Evolutionary conservation across 2,329 filamentous ascomycete species (phyloP).

Genomic region (Aspergillus costaricaensis): DNA sequence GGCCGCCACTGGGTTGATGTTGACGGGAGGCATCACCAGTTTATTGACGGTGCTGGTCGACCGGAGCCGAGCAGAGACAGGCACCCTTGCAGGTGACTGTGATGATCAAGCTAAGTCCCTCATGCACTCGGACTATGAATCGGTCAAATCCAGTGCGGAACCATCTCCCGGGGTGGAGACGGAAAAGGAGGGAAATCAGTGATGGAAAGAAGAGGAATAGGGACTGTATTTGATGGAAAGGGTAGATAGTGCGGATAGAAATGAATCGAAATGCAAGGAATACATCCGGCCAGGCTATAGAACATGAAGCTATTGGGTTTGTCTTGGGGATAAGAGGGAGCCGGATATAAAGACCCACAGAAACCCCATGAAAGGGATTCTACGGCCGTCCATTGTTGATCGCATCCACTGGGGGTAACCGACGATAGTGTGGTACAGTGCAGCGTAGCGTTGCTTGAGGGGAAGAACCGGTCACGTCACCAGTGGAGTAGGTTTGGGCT

Average conservation of each 20-base stretch:
- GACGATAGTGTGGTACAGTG: not conserved
- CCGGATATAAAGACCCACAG: constrained; percentile 2
- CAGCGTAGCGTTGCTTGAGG: not conserved
- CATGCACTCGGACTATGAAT: not conserved
- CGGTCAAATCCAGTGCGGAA: not conserved
- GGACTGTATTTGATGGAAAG: not conserved
- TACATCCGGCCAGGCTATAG: not conserved
- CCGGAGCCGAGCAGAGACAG: constrained; percentile 12
- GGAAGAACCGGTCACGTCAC: constrained; percentile 2
- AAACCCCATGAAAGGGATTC: constrained; percentile 1
- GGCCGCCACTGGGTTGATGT: constrained; percentile 50
- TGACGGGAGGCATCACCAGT: constrained; percentile 34
- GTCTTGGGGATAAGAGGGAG: not conserved
- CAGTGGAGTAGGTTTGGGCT: not conserved
- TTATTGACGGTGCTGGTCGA: constrained; percentile 30
- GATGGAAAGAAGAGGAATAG: not conserved
- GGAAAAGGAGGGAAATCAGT: not conserved
- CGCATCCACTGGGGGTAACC: not conserved
- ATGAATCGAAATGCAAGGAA: constrained; percentile 3
- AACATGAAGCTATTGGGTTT: constrained; percentile 4
- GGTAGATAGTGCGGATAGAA: constrained; percentile 2
- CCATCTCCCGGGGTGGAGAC: not conserved
- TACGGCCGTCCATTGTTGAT: not conserved
- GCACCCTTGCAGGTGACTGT: not conserved
- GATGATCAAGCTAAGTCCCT: not conserved